A percentile compares a stretch with the other conserved stretches of the same genome.
These are phyloP conservation scores for Syzygium aromaticum DNA, from an alignment of 345 rosid genomes.

Conservation along the genomic window DNA sequence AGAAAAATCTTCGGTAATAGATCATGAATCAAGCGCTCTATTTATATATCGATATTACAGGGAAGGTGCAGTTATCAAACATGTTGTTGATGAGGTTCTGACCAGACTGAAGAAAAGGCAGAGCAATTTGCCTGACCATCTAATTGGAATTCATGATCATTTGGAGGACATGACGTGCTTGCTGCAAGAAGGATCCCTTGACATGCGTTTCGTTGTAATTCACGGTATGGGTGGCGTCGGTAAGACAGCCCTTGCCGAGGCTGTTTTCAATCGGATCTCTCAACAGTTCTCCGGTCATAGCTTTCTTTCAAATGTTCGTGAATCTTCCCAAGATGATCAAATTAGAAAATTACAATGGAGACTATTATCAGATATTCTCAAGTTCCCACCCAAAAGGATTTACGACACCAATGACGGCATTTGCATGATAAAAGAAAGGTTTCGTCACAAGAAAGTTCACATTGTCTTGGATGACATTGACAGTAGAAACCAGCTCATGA, in stretches of 20 bases:
- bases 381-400: too few species aligned
- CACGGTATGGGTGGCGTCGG: constrained; percentile 7
- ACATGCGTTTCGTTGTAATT: background rate
- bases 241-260: constrained; percentile 3
- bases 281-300: background rate
- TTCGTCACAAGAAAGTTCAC: background rate
- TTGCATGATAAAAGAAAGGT: background rate
- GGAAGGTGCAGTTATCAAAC: background rate
- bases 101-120: background rate
- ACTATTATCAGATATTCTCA: background rate
- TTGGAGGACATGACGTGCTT: background rate
- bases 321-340: background rate
- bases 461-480: constrained; percentile 2
- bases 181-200: background rate
- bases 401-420: background rate
- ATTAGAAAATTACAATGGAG: background rate
- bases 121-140: background rate
- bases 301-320: background rate
- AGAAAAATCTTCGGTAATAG: too few species aligned
- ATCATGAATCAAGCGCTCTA: too few species aligned
- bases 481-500: background rate
- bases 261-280: background rate
- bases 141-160: constrained; percentile 1
- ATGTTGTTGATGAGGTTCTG: background rate
- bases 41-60: background rate